Evolutionary conservation across 2,329 filamentous ascomycete genomes (phyloP).

Genomic region (Leptodontidium sp.): DNA sequence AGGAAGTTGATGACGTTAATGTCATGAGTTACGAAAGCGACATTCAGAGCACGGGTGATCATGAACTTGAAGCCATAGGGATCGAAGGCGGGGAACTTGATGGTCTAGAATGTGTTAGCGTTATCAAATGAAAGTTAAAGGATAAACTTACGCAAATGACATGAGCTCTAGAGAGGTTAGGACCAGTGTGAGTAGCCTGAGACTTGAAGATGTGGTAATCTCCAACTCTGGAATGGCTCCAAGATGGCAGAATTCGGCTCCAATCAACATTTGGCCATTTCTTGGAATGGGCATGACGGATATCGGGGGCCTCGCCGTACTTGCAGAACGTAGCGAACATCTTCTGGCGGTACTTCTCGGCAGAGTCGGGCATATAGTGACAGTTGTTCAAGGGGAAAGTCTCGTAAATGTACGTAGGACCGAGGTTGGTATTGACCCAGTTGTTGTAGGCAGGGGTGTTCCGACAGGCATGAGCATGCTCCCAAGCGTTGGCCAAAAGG

Average conservation of each 20-base stretch:
- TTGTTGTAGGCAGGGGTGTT: slow-evolving; percentile 23
- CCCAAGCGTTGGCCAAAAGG: slow-evolving; percentile 37
- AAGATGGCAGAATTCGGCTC: slow-evolving; percentile 19
- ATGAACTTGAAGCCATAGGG: slow-evolving; percentile 20
- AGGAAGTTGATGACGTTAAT: slow-evolving; percentile 34
- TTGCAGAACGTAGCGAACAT: slow-evolving; percentile 40
- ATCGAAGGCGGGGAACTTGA: slow-evolving; percentile 32
- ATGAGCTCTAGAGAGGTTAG: slow-evolving; percentile 31
- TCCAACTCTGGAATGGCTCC: slow-evolving; percentile 33
- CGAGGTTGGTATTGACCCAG: neutral
- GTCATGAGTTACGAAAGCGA: slow-evolving; percentile 31
- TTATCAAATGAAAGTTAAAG: neutral
- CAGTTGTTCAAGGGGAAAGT: slow-evolving; percentile 23
- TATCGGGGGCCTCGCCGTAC: slow-evolving; percentile 36
- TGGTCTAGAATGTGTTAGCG: slow-evolving; percentile 29
- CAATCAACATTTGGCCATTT: slow-evolving; percentile 18
- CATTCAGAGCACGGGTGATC: slow-evolving; percentile 38
- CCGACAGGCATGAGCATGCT: slow-evolving; percentile 34
- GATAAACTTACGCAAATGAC: slow-evolving; percentile 40
- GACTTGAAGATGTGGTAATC: slow-evolving; percentile 44
- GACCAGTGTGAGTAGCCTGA: slow-evolving; percentile 18
- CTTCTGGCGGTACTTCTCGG: slow-evolving; percentile 40
- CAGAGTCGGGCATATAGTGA: slow-evolving; percentile 12
- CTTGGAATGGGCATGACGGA: slow-evolving; percentile 36
- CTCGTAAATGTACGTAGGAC: slow-evolving; percentile 25